A percentile compares a stretch with the other conserved stretches of the same genome.
Evolutionary conservation across 2,329 filamentous ascomycete genomes (phyloP).

Genomic region (Hymenotorrendiella dingleyae): DNA sequence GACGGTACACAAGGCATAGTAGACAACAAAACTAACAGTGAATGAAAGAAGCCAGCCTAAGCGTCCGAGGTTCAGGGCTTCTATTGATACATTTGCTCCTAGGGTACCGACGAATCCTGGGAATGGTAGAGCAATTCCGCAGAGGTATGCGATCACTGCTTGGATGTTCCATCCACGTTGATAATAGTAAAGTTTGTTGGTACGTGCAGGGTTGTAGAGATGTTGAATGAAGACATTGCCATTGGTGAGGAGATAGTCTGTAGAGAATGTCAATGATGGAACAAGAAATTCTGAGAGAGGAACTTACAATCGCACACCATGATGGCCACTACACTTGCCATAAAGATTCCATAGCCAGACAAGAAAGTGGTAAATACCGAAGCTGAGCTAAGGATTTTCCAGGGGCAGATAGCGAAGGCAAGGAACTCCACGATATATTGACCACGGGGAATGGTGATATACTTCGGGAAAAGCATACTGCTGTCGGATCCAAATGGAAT

Average conservation of each 20-base stretch:
- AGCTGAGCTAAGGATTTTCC: conserved; percentile 13
- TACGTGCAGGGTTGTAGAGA: conserved; percentile 23
- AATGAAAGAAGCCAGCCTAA: conserved; percentile 30
- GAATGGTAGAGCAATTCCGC: conserved; percentile 26
- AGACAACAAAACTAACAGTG: conserved; percentile 20
- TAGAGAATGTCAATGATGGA: no score
- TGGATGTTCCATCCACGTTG: conserved; percentile 27
- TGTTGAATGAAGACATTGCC: conserved; percentile 26
- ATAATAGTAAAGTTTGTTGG: conserved; percentile 28
- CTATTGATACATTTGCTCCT: conserved; percentile 22
- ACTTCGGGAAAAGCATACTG: conserved; percentile 9
- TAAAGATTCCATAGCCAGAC: conserved; percentile 21
- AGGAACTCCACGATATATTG: conserved; percentile 13
- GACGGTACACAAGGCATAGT: conserved; percentile 28
- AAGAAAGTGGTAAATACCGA: conserved; percentile 11
- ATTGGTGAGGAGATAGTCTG: conserved; percentile 29
- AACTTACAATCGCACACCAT: no score
- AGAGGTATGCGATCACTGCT: conserved; percentile 27
- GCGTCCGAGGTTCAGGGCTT: conserved; percentile 25
- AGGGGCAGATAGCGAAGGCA: conserved; percentile 15
- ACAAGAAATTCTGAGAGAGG: no score
- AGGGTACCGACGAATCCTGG: conserved; percentile 28
- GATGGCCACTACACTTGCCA: conserved; percentile 9
- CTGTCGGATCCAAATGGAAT: conserved; percentile 12
- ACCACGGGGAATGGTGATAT: conserved; percentile 14